Percentiles rank a stretch among this genome's conserved stretches.
These are phyloP conservation scores for Fusarium beomiforme DNA, from an alignment of 2,329 filamentous ascomycete species.

Conservation along the genomic window DNA sequence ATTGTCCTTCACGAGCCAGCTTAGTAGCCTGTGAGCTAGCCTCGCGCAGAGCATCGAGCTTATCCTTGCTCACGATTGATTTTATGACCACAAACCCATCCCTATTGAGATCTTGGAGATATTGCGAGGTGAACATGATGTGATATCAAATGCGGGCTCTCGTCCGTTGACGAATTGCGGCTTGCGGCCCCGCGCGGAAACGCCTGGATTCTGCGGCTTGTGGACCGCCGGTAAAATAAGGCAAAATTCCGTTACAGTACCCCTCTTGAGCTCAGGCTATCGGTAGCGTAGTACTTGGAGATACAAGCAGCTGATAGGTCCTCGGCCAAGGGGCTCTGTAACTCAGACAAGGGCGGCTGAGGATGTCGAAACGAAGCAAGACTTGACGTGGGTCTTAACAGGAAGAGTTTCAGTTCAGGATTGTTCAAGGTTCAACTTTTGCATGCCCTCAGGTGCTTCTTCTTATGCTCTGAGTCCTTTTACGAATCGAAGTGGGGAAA, in stretches of 20 bases:
- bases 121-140: constrained; percentile 34
- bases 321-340: constrained; percentile 24
- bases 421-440: not conserved
- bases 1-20: constrained; percentile 74
- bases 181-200: constrained; percentile 1
- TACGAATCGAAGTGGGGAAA: constrained; percentile 38
- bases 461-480: constrained; percentile 18
- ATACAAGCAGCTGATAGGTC: constrained; percentile 12
- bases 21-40: constrained; percentile 67
- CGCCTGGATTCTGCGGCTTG: not conserved
- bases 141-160: constrained; percentile 10
- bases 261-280: constrained; percentile 4
- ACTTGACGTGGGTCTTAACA: constrained; percentile 12
- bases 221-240: constrained; percentile 31
- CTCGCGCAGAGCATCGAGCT: constrained; percentile 68
- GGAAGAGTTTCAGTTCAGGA: not conserved
- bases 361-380: constrained; percentile 19
- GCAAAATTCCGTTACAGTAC: constrained; percentile 17
- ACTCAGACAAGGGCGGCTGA: constrained; percentile 5
- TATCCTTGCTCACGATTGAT: constrained; percentile 65
- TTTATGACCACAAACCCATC: constrained; percentile 83
- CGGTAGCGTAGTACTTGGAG: not conserved
- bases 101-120: constrained; percentile 63
- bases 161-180: constrained; percentile 4
- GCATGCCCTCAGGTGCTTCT: not conserved